Evolutionary conservation across 352 stramenopile genomes (phyloP), one percentile per base, ranked within the genome.

Genomic region (Phytopythium delawarense): DNA sequence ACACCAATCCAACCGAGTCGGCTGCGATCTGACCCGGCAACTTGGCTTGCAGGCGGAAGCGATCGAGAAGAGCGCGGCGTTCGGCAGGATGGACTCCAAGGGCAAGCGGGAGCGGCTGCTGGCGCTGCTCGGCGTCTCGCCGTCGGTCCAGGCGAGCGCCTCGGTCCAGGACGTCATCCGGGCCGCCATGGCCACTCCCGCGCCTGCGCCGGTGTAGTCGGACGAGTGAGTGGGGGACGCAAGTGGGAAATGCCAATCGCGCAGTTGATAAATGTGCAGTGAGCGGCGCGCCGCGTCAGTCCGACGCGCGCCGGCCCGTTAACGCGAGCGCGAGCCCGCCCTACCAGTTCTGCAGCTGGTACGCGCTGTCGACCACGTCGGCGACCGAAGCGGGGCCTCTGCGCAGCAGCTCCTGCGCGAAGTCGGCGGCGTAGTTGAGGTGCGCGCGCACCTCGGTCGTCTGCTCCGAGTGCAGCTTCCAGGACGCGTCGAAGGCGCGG

Each of bases 331-430:
- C 2, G 57, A 63, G 45, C 32, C 50, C 9, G 49, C 45, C 6
- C 69, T 70, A 92, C 79, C 84, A 91, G 44, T 91, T 86, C 59
- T 89, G 84, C 71, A 93, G 72, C 53, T 92, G 82, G 57, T 91
- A 77, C 20, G 86, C 84, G 40, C 75, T 65, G 11, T 91, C 78
- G 15, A 90, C 78, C 49, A 95, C 75, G 20, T 74, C 66, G 15
- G 71, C 28, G 28, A 95, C 74, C n/a, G 53, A 78, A 7, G 89
- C 75, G 28, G 86, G 86, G 23, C 79, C 74, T 25, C 78, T 74
- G 73, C 80, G 76, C 52, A 95, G 78, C 48, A 95, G 53, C 32
- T 92, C 81, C 56, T 89, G 83, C 6, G 76, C 63, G 55, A 93
- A 91, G 23, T 92, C 78, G 7, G 75, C 71, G 15, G 81, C 78